Conservation (phyloP, 768 basidiomycete species). For the Chalciporus sphaerocephalus region DNA sequence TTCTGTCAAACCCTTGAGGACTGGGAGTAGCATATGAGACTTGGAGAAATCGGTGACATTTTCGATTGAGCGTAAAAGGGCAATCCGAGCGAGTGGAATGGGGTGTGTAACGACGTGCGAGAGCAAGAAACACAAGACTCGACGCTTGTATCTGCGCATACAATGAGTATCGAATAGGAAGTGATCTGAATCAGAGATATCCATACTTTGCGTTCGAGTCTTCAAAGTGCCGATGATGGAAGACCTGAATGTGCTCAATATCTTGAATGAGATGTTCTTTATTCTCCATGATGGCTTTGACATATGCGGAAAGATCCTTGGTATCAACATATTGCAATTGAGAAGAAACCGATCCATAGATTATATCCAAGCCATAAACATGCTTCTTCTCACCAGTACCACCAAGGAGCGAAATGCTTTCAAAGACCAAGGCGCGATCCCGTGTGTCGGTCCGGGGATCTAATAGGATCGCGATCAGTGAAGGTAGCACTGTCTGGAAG, state of each 20-base stretch:
- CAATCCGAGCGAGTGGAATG: constrained; percentile 43
- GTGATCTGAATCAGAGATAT: constrained; percentile 19
- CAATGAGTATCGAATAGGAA: background rate
- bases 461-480: constrained; percentile 56
- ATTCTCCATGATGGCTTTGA: constrained; percentile 45
- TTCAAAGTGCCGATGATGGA: constrained; percentile 57
- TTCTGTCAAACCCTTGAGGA: constrained; percentile 41
- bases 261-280: constrained; percentile 60
- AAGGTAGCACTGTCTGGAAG: constrained; percentile 76
- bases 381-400: constrained; percentile 37
- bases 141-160: constrained; percentile 56
- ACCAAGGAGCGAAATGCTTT: constrained; percentile 51
- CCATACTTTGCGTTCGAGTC: constrained; percentile 45
- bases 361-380: constrained; percentile 68
- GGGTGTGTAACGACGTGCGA: constrained; percentile 71
- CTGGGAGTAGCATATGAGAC: constrained; percentile 54
- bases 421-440: constrained; percentile 39
- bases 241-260: constrained; percentile 47
- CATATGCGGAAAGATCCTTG: constrained; percentile 57
- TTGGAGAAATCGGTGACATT: constrained; percentile 41
- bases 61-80: constrained; percentile 47
- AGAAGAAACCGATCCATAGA: constrained; percentile 59
- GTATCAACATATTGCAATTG: constrained; percentile 66
- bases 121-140: constrained; percentile 69
- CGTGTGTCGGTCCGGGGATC: constrained; percentile 27